phyloP scores from a whole-genome alignment of 2,329 filamentous ascomycete species.

The Phoma sp. region DNA sequence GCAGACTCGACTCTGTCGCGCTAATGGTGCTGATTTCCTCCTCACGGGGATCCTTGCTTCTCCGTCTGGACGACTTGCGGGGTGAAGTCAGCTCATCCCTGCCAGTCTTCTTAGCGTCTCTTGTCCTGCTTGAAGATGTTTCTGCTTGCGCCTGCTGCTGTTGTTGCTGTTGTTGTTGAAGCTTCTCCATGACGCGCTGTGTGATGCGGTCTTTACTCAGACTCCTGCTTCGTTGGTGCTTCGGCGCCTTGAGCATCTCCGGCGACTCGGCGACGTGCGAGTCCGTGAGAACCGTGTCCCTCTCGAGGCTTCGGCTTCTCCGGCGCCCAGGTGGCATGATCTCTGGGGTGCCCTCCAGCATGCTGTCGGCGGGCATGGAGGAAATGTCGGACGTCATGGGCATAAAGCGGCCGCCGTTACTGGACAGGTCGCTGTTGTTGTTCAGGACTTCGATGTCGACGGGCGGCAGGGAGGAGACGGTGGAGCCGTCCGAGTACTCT shows the following conservation, averaged over 20 bases:
- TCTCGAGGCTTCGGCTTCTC: constrained; percentile 59
- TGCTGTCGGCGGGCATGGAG: constrained; percentile 75
- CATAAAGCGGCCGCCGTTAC: constrained; percentile 69
- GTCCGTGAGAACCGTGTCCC: constrained; percentile 41
- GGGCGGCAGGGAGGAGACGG: constrained; percentile 70
- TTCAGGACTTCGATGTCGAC: constrained; percentile 89
- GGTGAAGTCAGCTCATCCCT: constrained; percentile 39
- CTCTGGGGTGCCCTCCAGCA: constrained; percentile 63
- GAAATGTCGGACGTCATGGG: constrained; percentile 84
- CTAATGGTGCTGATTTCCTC: constrained; percentile 50
- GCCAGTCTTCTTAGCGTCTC: constrained; percentile 27
- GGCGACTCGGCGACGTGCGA: constrained; percentile 32
- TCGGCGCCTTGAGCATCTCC: constrained; percentile 61
- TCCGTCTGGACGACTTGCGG: constrained; percentile 45
- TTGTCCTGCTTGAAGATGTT: constrained; percentile 43
- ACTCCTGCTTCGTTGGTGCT: constrained; percentile 66
- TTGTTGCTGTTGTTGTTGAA: constrained; percentile 60
- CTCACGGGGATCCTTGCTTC: constrained; percentile 54
- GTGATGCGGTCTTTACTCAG: constrained; percentile 71
- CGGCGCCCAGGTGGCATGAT: constrained; percentile 55
- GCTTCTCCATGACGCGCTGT: constrained; percentile 72
- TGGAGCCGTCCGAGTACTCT: constrained; percentile 79
- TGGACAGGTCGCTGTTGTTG: constrained; percentile 70
- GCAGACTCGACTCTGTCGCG: constrained; percentile 66
- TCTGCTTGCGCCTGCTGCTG: constrained; percentile 58